These are phyloP conservation scores for Sclerotinia minor DNA, from an alignment of 2,329 filamentous ascomycete species.

Conservation along the genomic window DNA sequence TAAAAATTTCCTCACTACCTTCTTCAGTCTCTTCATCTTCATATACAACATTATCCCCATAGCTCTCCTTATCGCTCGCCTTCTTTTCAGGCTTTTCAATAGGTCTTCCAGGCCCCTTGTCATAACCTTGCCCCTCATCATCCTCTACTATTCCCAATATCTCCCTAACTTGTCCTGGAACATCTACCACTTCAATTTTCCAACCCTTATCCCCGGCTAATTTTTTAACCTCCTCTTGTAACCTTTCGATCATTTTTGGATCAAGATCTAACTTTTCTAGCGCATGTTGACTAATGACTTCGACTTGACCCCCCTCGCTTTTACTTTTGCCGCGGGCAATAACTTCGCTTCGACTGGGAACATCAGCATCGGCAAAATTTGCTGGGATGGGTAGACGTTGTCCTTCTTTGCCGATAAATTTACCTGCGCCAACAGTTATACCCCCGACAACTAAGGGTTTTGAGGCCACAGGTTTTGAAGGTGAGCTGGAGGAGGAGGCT, in stretches of 20 bases:
- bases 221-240: conserved; percentile 67
- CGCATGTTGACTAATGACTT: conserved; percentile 60
- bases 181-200: conserved; percentile 78
- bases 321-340: conserved; percentile 36
- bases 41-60: conserved; percentile 11
- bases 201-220: conserved; percentile 71
- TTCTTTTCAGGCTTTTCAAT: not conserved
- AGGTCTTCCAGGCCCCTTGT: conserved; percentile 45
- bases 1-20: conserved; percentile 54
- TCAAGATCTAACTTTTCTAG: conserved; percentile 61
- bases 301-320: conserved; percentile 38
- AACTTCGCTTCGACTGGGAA: conserved; percentile 51
- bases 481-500: not conserved
- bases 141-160: conserved; percentile 69
- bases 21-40: conserved; percentile 46
- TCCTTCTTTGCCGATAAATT: conserved; percentile 39
- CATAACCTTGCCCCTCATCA: conserved; percentile 51
- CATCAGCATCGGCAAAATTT: conserved; percentile 55
- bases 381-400: conserved; percentile 38
- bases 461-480: conserved; percentile 9
- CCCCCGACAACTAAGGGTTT: conserved; percentile 39
- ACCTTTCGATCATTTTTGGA: conserved; percentile 64
- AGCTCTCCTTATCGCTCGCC: not conserved
- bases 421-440: conserved; percentile 37
- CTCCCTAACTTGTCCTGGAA: conserved; percentile 59